A percentile compares a stretch with the other conserved stretches of the same genome.
Evolutionary conservation across 345 rosid genomes (phyloP).

Genomic region (Erucastrum elatum): DNA sequence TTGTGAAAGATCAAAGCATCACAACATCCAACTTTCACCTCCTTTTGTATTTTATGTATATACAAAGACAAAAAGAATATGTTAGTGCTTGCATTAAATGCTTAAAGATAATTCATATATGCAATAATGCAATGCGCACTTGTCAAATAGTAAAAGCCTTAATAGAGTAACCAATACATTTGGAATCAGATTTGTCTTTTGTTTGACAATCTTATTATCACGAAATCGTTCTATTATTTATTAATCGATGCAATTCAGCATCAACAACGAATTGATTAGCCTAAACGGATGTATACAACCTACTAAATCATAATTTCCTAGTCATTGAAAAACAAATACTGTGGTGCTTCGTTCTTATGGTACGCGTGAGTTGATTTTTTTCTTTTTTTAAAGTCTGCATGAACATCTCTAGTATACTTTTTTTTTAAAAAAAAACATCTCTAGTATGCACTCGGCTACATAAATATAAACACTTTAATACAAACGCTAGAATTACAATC

Average conservation of each 20-base stretch:
- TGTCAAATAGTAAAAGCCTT: not conserved
- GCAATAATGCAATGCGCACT: conserved; percentile 26
- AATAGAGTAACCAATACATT: not conserved
- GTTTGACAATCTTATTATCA: not conserved
- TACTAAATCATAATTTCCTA: not conserved
- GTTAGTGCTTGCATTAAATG: conserved; percentile 9
- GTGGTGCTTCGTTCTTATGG: not conserved
- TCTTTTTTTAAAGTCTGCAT: not conserved
- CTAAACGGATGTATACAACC: not conserved
- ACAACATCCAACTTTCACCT: conserved; percentile 8
- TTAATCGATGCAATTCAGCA: not conserved
- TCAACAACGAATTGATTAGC: not conserved
- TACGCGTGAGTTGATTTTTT: not conserved
- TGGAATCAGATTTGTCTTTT: not conserved
- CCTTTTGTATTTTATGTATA: not conserved
- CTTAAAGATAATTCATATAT: conserved; percentile 18
- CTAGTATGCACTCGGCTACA: not conserved
- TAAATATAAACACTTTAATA: not conserved
- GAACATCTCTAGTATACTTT: not conserved
- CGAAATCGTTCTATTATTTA: not conserved
- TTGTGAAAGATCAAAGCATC: not conserved
- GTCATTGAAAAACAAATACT: not conserved
- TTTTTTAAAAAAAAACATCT: not conserved
- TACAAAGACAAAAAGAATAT: not conserved
- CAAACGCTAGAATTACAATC: not conserved